Conservation (phyloP, 257 asterid genomes). For the Ocimum tenuiflorum region DNA sequence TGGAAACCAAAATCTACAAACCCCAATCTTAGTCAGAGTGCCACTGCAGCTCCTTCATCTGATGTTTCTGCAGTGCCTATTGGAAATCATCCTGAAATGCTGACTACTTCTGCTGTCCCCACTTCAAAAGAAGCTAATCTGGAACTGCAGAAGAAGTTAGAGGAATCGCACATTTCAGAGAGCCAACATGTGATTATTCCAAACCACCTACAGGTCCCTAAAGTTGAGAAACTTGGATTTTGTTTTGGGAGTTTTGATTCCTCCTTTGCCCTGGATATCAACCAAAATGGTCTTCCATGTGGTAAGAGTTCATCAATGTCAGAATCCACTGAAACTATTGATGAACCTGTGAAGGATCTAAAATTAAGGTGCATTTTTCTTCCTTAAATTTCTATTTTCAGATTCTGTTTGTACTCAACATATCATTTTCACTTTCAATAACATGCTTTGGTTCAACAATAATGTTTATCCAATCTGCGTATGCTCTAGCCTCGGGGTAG, state of each 20-base stretch:
- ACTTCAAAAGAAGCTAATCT: conserved; percentile 39
- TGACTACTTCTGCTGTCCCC: too few species aligned
- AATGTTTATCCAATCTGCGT: background rate
- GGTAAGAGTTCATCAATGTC: conserved; percentile 35
- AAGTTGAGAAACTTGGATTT: conserved; percentile 72
- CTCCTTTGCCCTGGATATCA: conserved; percentile 45
- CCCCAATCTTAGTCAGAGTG: conserved; percentile 34
- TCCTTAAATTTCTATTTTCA: background rate
- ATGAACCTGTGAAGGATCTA: conserved; percentile 46
- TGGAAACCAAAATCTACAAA: conserved; percentile 77
- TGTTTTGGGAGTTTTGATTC: conserved; percentile 88
- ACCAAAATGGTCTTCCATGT: conserved; percentile 30
- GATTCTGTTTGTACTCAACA: too few species aligned
- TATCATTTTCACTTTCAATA: background rate
- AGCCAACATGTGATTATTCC: conserved; percentile 70
- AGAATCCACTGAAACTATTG: conserved; percentile 44
- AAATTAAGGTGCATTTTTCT: conserved; percentile 41
- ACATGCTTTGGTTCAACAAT: background rate
- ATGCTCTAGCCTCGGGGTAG: background rate
- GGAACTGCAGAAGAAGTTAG: conserved; percentile 58
- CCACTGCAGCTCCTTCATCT: conserved; percentile 30
- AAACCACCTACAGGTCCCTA: conserved; percentile 72
- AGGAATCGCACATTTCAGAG: conserved; percentile 45
- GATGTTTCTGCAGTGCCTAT: conserved; percentile 35
- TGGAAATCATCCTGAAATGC: conserved; percentile 33